Conservation (phyloP, 768 basidiomycete genomes). For the Suillus plorans region DNA sequence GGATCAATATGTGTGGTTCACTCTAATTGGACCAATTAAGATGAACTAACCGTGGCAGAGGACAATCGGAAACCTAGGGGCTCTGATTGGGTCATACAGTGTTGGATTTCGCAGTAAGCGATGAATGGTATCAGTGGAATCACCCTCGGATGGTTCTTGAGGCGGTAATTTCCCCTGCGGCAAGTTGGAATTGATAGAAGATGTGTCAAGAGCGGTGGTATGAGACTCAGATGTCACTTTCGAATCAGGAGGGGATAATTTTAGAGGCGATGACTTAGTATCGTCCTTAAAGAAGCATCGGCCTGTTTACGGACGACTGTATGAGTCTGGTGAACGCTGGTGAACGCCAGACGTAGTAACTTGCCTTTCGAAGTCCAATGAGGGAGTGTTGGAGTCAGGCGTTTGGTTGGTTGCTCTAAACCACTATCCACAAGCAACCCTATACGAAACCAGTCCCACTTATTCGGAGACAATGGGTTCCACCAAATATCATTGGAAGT, state of each 20-base stretch:
- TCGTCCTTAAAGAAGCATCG: neutral
- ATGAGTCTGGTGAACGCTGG: neutral
- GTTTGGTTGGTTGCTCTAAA: neutral
- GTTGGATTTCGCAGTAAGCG: conserved; percentile 73
- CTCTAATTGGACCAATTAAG: conserved; percentile 1
- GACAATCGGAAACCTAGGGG: conserved; percentile 87
- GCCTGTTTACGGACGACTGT: neutral
- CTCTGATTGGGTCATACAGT: conserved; percentile 73
- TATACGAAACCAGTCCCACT: conserved; percentile 8
- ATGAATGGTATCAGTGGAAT: conserved; percentile 53
- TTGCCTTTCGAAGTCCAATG: neutral
- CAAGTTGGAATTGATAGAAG: neutral
- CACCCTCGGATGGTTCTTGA: conserved; percentile 18
- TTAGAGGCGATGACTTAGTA: neutral
- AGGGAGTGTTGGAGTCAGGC: neutral
- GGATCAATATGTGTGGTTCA: neutral
- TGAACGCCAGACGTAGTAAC: neutral
- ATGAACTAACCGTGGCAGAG: conserved; percentile 84
- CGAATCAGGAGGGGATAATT: neutral
- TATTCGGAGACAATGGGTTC: neutral
- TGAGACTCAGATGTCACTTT: neutral
- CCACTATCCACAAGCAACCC: neutral
- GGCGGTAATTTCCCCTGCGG: neutral
- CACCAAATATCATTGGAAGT: neutral
- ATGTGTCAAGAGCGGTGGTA: neutral